Conservation (phyloP, 2,329 filamentous ascomycete species). For the Fusarium burgessii region DNA sequence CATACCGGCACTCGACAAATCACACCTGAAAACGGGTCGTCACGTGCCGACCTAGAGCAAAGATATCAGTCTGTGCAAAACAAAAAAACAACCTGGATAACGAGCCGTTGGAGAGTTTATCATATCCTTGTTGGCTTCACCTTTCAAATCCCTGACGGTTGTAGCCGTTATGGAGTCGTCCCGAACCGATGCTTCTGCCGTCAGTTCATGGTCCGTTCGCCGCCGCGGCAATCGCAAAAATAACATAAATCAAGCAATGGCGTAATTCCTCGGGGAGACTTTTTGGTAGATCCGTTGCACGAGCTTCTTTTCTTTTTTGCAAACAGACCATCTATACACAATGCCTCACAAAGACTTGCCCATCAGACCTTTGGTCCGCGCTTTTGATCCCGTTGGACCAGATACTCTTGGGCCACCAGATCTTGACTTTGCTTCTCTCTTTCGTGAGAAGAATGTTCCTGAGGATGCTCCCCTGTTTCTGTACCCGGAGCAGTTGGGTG, state of each 20-base stretch:
- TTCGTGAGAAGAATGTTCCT: background rate
- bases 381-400: constrained; percentile 13
- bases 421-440: constrained; percentile 16
- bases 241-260: constrained; percentile 9
- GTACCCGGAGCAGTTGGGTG: background rate
- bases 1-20: constrained; percentile 8
- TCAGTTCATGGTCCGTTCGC: constrained; percentile 30
- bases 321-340: background rate
- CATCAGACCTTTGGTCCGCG: constrained; percentile 5
- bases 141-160: constrained; percentile 3
- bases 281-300: background rate
- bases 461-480: constrained; percentile 14
- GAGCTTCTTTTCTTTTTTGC: background rate
- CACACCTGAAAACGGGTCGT: background rate
- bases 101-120: background rate
- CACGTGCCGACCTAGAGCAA: constrained; percentile 8
- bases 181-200: constrained; percentile 11
- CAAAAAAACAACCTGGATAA: background rate
- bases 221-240: constrained; percentile 13
- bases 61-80: background rate
- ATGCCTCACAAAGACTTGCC: constrained; percentile 27
- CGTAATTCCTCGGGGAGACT: background rate
- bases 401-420: background rate
- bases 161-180: constrained; percentile 27
- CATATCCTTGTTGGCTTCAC: constrained; percentile 5